These are phyloP conservation scores for Byssothecium circinans DNA, from an alignment of 2,329 filamentous ascomycete species.

Conservation along the genomic window DNA sequence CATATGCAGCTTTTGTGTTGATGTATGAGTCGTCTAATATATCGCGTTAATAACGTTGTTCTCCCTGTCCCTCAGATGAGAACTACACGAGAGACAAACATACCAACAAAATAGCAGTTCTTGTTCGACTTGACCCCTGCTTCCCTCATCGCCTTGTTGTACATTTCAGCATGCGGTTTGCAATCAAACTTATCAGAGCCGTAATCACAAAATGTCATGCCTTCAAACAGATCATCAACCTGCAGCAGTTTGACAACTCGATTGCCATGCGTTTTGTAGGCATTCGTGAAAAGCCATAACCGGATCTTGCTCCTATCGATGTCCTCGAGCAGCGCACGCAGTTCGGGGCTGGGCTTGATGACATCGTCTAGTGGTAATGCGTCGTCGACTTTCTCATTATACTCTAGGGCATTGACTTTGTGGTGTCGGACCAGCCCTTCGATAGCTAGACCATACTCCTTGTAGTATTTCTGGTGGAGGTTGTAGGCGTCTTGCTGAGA, in stretches of 20 bases:
- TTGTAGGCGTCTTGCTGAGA: conserved; percentile 76
- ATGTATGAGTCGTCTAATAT: conserved; percentile 78
- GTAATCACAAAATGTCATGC: conserved; percentile 95
- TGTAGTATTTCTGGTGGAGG: conserved; percentile 91
- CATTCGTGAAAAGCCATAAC: conserved; percentile 94
- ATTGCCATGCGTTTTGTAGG: conserved; percentile 84
- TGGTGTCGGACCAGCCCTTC: conserved; percentile 93
- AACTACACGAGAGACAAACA: conserved; percentile 49
- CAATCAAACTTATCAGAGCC: conserved; percentile 71
- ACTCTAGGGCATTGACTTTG: conserved; percentile 91
- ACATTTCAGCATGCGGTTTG: conserved; percentile 85
- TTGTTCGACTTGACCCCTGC: conserved; percentile 68
- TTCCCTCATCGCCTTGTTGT: conserved; percentile 82
- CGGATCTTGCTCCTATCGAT: conserved; percentile 83
- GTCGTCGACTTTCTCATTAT: conserved; percentile 93
- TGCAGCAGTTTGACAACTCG: conserved; percentile 79
- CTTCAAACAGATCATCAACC: conserved; percentile 88
- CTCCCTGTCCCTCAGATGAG: no score
- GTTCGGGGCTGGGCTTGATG: conserved; percentile 73
- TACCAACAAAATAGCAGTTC: conserved; percentile 92
- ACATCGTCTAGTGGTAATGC: conserved; percentile 84
- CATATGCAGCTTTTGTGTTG: conserved; percentile 77
- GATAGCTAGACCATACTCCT: conserved; percentile 94
- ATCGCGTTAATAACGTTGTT: conserved; percentile 8
- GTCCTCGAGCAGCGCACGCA: conserved; percentile 76